phyloP scores from a whole-genome alignment of 345 rosid species.

The Triadica sebifera region DNA sequence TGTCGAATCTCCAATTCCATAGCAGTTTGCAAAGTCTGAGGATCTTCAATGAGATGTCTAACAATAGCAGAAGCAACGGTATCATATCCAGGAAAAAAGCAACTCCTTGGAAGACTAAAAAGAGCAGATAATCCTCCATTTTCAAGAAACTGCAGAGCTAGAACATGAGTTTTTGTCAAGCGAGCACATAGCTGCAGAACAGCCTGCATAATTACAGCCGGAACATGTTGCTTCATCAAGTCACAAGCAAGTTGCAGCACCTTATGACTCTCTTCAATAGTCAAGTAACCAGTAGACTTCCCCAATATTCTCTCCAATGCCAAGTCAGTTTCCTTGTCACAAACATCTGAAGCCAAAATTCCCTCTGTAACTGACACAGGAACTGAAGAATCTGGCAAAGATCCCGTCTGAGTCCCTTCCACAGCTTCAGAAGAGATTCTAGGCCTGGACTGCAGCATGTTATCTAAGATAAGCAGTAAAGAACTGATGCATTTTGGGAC shows the following conservation, averaged over 20 bases:
- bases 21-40: conserved; percentile 91
- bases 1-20: conserved; percentile 95
- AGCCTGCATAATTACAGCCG: conserved; percentile 93
- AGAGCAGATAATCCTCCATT: conserved; percentile 76
- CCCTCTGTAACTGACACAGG: conserved; percentile 38
- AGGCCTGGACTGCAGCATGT: conserved; percentile 71
- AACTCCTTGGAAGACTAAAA: conserved; percentile 73
- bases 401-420: conserved; percentile 49
- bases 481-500: conserved; percentile 86
- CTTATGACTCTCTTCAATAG: conserved; percentile 67
- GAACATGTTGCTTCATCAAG: conserved; percentile 76
- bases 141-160: conserved; percentile 85
- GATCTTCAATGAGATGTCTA: conserved; percentile 93
- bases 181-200: conserved; percentile 92
- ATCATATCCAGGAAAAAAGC: conserved; percentile 90
- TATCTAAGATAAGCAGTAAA: conserved; percentile 76
- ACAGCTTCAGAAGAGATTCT: conserved; percentile 44
- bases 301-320: conserved; percentile 67
- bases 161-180: conserved; percentile 71
- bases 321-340: conserved; percentile 43
- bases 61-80: conserved; percentile 81
- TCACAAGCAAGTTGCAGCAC: conserved; percentile 64
- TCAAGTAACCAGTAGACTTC: conserved; percentile 75
- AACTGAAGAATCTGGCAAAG: conserved; percentile 45
- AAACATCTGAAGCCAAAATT: conserved; percentile 40